These are phyloP conservation scores for Lachancea mirantina DNA, from an alignment of 805 yeast species.

Conservation along the genomic window DNA sequence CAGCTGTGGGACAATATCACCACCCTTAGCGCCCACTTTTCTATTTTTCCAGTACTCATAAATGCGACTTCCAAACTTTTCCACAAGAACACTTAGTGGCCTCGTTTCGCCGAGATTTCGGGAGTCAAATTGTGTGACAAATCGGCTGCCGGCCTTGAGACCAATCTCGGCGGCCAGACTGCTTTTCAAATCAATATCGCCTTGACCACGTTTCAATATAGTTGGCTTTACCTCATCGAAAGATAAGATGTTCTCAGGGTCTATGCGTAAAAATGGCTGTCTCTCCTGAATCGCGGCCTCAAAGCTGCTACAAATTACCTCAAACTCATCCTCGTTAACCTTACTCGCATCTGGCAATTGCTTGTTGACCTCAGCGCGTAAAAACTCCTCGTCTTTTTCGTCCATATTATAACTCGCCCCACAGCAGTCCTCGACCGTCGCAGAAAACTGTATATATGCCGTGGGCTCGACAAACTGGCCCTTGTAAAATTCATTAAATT, in stretches of 20 bases:
- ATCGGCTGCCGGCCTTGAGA: slow-evolving; percentile 35
- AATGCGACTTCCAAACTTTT: slow-evolving; percentile 54
- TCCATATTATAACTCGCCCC: slow-evolving; percentile 88
- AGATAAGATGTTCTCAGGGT: slow-evolving; percentile 66
- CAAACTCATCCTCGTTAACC: slow-evolving; percentile 82
- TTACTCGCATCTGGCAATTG: slow-evolving; percentile 15
- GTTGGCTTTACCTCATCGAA: slow-evolving; percentile 60
- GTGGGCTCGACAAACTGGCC: slow-evolving; percentile 66
- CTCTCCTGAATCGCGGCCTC: slow-evolving; percentile 69
- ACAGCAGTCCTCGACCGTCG: slow-evolving; percentile 91
- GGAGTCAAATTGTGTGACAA: slow-evolving; percentile 47
- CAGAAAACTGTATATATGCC: slow-evolving; percentile 78
- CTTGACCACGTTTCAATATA: slow-evolving; percentile 36
- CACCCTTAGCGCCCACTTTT: slow-evolving; percentile 63
- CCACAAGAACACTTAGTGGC: slow-evolving; percentile 42
- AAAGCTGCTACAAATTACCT: slow-evolving; percentile 61
- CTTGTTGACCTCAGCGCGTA: slow-evolving; percentile 38
- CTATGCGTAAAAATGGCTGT: slow-evolving; percentile 85
- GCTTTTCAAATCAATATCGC: slow-evolving; percentile 48
- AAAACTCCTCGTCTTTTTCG: slow-evolving; percentile 72
- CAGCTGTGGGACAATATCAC: slow-evolving; percentile 62
- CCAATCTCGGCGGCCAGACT: slow-evolving; percentile 49
- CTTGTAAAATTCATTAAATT: slow-evolving; percentile 62
- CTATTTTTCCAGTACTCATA: slow-evolving; percentile 80
- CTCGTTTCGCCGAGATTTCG: slow-evolving; percentile 35